A percentile compares a stretch with the other conserved stretches of the same genome.
Conservation (phyloP, 1,284 basidiomycete species). For the Kwoniella shivajii region DNA sequence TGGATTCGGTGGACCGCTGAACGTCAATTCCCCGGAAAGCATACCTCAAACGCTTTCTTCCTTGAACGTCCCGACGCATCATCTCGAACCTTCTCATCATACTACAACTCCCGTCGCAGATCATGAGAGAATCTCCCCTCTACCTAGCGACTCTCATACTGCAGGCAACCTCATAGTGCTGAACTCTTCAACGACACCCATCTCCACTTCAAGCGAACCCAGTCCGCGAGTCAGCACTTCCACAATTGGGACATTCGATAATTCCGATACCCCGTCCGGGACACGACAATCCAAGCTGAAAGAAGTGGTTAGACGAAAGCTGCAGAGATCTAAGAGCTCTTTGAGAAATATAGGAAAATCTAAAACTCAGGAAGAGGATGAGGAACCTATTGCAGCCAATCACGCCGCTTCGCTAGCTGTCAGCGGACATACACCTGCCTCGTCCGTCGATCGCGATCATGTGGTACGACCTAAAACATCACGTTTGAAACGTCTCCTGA, state of each 20-base stretch:
- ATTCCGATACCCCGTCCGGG: neutral
- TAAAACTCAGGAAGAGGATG: neutral
- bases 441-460: neutral
- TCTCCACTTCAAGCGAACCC: no score
- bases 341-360: constrained; percentile 11
- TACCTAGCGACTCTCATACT: no score
- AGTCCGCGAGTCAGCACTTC: no score
- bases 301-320: constrained; percentile 17
- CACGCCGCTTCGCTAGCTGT: neutral
- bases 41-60: neutral
- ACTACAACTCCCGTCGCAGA: no score
- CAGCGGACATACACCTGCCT: neutral
- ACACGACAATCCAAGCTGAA: constrained; percentile 15
- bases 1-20: constrained; percentile 7
- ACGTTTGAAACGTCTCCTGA: constrained; percentile 14
- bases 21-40: neutral
- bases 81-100: neutral
- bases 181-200: no score
- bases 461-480: constrained; percentile 1
- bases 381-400: neutral
- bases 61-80: neutral
- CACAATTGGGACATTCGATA: neutral
- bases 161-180: no score
- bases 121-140: no score
- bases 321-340: constrained; percentile 22